Evolutionary conservation across 1,284 basidiomycete genomes (phyloP).

Genomic region (Pseudozyma tsukubaensis): DNA sequence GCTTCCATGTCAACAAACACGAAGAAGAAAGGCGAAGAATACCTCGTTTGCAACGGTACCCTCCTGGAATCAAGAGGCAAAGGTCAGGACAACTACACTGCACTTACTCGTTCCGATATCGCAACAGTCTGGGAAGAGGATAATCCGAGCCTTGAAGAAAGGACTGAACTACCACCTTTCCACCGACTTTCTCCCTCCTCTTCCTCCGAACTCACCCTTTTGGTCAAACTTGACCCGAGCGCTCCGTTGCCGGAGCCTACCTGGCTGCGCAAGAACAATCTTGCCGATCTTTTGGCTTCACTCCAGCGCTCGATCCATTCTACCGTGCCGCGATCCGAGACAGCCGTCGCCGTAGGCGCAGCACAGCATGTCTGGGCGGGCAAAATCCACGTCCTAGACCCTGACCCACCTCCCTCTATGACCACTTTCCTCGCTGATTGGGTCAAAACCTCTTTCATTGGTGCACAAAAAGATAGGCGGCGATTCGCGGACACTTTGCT

Average conservation of each 20-base stretch:
- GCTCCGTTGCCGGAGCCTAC: slow-evolving; percentile 86
- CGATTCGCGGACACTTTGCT: slow-evolving; percentile 90
- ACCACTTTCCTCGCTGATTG: slow-evolving; percentile 87
- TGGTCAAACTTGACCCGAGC: slow-evolving; percentile 77
- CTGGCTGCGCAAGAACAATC: slow-evolving; percentile 93
- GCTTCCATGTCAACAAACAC: slow-evolving; percentile 4
- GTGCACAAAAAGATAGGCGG: slow-evolving; percentile 79
- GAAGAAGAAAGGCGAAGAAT: slow-evolving; percentile 71
- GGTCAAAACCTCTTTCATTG: slow-evolving; percentile 82
- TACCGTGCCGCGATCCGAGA: slow-evolving; percentile 74
- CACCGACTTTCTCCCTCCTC: slow-evolving; percentile 16
- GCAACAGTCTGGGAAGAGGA: slow-evolving; percentile 32
- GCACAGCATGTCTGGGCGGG: slow-evolving; percentile 79
- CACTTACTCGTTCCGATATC: slow-evolving; percentile 40
- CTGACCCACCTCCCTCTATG: slow-evolving; percentile 95
- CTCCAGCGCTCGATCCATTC: slow-evolving; percentile 78
- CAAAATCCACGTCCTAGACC: slow-evolving; percentile 90
- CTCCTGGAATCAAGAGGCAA: slow-evolving; percentile 66
- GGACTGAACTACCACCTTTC: slow-evolving; percentile 34
- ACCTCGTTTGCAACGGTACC: slow-evolving; percentile 75
- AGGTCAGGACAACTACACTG: slow-evolving; percentile 41
- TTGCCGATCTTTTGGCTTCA: slow-evolving; percentile 89
- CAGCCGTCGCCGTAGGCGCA: slow-evolving; percentile 12
- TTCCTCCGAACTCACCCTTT: slow-evolving; percentile 21
- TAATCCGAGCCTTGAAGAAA: slow-evolving; percentile 1